A percentile compares a stretch with the other conserved stretches of the same genome.
phyloP scores from a whole-genome alignment of 1,284 basidiomycete genomes.

The Sanghuangporus baumii region DNA sequence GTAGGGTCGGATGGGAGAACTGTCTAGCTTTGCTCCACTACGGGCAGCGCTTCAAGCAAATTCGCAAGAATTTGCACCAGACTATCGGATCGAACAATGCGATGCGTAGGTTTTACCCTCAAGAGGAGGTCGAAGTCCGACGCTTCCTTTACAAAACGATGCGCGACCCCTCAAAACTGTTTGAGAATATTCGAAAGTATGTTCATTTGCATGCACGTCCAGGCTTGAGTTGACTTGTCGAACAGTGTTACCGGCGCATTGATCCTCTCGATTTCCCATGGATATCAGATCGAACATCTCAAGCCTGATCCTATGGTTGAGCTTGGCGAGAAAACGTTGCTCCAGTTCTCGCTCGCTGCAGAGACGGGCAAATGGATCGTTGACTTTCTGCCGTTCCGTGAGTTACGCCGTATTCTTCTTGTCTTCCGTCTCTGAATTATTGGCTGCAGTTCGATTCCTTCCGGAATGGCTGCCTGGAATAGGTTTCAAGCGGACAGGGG shows the following conservation, averaged over 20 bases:
- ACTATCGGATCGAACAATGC: slow-evolving; percentile 13
- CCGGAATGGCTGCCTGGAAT: slow-evolving; percentile 19
- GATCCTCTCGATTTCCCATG: slow-evolving; percentile 19
- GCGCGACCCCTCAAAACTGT: slow-evolving; percentile 3
- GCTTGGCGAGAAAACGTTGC: slow-evolving; percentile 15
- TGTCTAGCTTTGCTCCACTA: slow-evolving; percentile 10
- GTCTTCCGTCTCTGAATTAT: not conserved
- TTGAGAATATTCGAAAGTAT: slow-evolving; percentile 12
- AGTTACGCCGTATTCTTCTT: not conserved
- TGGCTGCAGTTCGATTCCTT: slow-evolving; percentile 11
- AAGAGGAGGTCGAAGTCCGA: slow-evolving; percentile 9
- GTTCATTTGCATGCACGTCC: not conserved
- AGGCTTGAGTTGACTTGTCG: not conserved
- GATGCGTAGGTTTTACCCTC: slow-evolving; percentile 9
- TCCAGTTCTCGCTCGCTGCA: slow-evolving; percentile 17
- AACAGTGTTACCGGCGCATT: slow-evolving; percentile 16
- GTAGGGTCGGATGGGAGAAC: slow-evolving; percentile 14
- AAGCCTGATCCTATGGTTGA: slow-evolving; percentile 12
- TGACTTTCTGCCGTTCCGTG: slow-evolving; percentile 19
- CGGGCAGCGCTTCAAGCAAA: slow-evolving; percentile 6
- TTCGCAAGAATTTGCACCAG: slow-evolving; percentile 11
- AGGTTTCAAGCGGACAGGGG: slow-evolving; percentile 14
- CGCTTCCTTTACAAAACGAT: slow-evolving; percentile 13
- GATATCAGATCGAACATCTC: slow-evolving; percentile 15
- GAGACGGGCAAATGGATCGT: slow-evolving; percentile 19